phyloP scores from a whole-genome alignment of 805 yeast species.

The Wickerhamomyces subpelliculosus region DNA sequence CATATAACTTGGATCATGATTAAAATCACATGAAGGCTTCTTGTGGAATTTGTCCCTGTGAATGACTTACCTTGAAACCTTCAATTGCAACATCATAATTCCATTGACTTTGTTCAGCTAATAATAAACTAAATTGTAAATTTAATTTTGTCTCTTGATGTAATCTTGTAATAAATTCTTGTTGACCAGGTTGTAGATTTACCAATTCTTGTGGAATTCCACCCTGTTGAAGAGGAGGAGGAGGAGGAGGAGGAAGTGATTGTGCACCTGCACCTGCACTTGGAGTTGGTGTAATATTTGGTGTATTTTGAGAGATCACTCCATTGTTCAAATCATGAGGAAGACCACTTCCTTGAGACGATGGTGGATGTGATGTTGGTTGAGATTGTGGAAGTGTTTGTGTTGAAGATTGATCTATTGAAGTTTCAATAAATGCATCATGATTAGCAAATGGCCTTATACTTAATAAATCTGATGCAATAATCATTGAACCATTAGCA shows the following conservation, averaged over 20 bases:
- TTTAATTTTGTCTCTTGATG: constrained; percentile 69
- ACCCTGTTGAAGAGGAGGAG: constrained; percentile 5
- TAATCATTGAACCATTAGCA: constrained; percentile 60
- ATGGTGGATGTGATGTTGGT: constrained; percentile 1
- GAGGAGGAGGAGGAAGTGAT: not conserved
- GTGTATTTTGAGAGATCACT: too few species aligned
- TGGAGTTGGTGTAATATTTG: too few species aligned
- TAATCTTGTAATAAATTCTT: constrained; percentile 56
- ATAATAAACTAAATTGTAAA: constrained; percentile 72
- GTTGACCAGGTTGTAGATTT: constrained; percentile 58
- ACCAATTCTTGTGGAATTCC: constrained; percentile 17
- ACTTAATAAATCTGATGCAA: constrained; percentile 78
- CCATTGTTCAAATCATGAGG: too few species aligned
- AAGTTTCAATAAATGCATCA: constrained; percentile 44
- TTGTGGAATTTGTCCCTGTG: constrained; percentile 22
- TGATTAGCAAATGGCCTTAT: constrained; percentile 53
- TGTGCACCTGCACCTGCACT: too few species aligned
- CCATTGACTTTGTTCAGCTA: constrained; percentile 86
- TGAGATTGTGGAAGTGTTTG: constrained; percentile 3
- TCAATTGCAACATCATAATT: constrained; percentile 61
- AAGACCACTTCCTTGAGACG: too few species aligned
- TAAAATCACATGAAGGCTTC: constrained; percentile 18
- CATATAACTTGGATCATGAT: not conserved
- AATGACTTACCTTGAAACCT: constrained; percentile 60
- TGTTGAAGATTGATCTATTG: constrained; percentile 1